Conservation (phyloP, 1,284 basidiomycete genomes). For the Boletellus deceptivus region DNA sequence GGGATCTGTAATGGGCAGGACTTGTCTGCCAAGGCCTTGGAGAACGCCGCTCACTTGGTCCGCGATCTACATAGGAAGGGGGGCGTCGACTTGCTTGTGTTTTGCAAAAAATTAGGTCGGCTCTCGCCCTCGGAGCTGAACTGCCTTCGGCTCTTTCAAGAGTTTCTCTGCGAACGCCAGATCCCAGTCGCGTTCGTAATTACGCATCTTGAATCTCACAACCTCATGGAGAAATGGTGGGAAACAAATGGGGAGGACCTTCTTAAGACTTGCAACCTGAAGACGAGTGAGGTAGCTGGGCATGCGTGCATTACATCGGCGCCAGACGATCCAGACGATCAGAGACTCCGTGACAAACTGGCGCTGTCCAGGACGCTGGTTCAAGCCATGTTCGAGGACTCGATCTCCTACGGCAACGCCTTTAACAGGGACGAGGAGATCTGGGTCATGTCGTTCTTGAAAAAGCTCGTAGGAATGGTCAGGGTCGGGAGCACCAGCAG, state of each 20-base stretch:
- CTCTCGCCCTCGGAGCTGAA: conserved; percentile 27
- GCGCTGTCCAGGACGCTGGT: conserved; percentile 15
- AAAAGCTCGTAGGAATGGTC: conserved; percentile 17
- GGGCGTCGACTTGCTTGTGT: conserved; percentile 40
- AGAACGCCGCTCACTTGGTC: conserved; percentile 36
- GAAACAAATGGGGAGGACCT: conserved; percentile 14
- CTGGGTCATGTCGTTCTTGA: conserved; percentile 30
- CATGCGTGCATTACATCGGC: conserved; percentile 32
- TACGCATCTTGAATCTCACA: conserved; percentile 37
- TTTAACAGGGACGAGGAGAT: conserved; percentile 15
- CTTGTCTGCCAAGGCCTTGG: conserved; percentile 28
- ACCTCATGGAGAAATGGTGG: conserved; percentile 31
- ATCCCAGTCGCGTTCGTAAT: conserved; percentile 41
- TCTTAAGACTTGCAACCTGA: conserved; percentile 13
- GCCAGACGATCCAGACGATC: conserved; percentile 1
- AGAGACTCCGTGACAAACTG: conserved; percentile 9
- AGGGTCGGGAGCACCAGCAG: conserved; percentile 8
- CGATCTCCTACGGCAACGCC: conserved; percentile 17
- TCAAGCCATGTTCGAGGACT: conserved; percentile 23
- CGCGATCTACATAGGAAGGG: conserved; percentile 26
- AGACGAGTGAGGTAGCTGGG: conserved; percentile 15
- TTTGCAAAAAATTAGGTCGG: conserved; percentile 32
- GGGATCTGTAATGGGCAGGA: conserved; percentile 7
- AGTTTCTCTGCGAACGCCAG: conserved; percentile 34
- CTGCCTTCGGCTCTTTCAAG: conserved; percentile 36